A percentile compares a stretch with the other conserved stretches of the same genome.
Conservation (phyloP, 495 filamentous ascomycete genomes). For the Aspergillus asperescens region DNA sequence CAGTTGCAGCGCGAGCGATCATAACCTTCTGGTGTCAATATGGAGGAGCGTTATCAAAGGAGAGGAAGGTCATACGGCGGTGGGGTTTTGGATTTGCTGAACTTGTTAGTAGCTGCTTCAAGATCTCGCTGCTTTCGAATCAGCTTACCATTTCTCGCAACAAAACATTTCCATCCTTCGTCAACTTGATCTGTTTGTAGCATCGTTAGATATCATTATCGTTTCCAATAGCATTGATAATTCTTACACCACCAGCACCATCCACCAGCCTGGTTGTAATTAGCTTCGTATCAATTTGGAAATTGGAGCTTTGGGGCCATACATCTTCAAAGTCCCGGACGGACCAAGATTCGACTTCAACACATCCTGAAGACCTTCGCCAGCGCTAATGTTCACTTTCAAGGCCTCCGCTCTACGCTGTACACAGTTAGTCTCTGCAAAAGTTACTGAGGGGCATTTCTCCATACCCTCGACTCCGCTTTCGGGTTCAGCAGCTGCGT, state of each 20-base stretch:
- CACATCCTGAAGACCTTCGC: conserved; percentile 92
- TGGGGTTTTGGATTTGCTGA: conserved; percentile 78
- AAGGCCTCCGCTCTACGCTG: conserved; percentile 94
- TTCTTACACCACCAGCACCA: conserved; percentile 80
- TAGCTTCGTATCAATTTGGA: conserved; percentile 23
- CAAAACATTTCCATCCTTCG: conserved; percentile 96
- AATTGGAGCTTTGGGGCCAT: conserved; percentile 21
- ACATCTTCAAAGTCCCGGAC: conserved; percentile 95
- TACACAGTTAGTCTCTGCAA: conserved; percentile 38
- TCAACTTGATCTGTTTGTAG: conserved; percentile 81
- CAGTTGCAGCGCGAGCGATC: conserved; percentile 96
- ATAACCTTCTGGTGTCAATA: conserved; percentile 60
- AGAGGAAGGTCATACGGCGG: conserved; percentile 56
- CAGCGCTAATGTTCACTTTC: conserved; percentile 91
- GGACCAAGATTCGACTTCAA: conserved; percentile 94
- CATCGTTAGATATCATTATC: conserved; percentile 13
- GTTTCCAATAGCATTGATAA: conserved; percentile 12
- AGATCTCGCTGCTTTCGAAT: background rate
- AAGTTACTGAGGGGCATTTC: conserved; percentile 27
- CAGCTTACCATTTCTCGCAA: conserved; percentile 85
- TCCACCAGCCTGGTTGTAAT: conserved; percentile 73
- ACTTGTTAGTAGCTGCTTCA: conserved; percentile 29
- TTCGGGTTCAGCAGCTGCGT: conserved; percentile 97
- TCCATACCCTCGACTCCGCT: conserved; percentile 84
- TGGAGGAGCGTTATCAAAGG: conserved; percentile 10